phyloP scores from a whole-genome alignment of 441 rosid genomes.

The Lepidium campestre region DNA sequence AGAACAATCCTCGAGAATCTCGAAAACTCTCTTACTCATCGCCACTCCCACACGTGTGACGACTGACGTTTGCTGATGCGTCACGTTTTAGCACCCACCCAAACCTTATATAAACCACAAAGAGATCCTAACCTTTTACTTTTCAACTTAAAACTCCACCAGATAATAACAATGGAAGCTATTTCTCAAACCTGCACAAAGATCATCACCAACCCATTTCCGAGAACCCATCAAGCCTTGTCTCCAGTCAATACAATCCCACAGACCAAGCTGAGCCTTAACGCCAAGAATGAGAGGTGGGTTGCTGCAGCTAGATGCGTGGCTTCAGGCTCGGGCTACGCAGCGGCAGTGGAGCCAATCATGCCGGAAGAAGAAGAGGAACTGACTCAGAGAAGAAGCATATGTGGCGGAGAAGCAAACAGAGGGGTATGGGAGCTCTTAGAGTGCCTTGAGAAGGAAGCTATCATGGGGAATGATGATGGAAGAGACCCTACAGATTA shows the following conservation, averaged over 20 bases:
- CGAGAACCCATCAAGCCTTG: not conserved
- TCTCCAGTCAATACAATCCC: not conserved
- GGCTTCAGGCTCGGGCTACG: slow-evolving; percentile 25
- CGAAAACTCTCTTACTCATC: slow-evolving; percentile 23
- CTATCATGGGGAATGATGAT: slow-evolving; percentile 79
- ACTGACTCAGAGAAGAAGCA: slow-evolving; percentile 18
- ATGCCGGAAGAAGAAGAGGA: slow-evolving; percentile 29
- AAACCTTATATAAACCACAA: slow-evolving; percentile 18
- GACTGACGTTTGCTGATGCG: slow-evolving; percentile 11
- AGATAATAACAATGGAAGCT: slow-evolving; percentile 17
- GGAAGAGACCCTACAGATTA: slow-evolving; percentile 74
- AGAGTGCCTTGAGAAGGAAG: slow-evolving; percentile 75
- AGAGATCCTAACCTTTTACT: not conserved
- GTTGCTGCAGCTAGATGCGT: slow-evolving; percentile 22
- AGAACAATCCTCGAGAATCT: slow-evolving; percentile 6
- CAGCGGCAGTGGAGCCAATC: slow-evolving; percentile 34
- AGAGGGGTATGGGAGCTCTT: slow-evolving; percentile 42
- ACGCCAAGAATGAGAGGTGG: not conserved
- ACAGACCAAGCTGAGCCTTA: not conserved
- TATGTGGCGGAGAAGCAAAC: slow-evolving; percentile 25
- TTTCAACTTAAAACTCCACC: not conserved
- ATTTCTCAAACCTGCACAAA: slow-evolving; percentile 15
- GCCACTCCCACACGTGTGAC: slow-evolving; percentile 14
- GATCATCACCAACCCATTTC: slow-evolving; percentile 12
- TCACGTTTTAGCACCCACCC: not conserved